Evolutionary conservation across 2,329 filamentous ascomycete species (phyloP).

Genomic region (Fusarium begoniae): DNA sequence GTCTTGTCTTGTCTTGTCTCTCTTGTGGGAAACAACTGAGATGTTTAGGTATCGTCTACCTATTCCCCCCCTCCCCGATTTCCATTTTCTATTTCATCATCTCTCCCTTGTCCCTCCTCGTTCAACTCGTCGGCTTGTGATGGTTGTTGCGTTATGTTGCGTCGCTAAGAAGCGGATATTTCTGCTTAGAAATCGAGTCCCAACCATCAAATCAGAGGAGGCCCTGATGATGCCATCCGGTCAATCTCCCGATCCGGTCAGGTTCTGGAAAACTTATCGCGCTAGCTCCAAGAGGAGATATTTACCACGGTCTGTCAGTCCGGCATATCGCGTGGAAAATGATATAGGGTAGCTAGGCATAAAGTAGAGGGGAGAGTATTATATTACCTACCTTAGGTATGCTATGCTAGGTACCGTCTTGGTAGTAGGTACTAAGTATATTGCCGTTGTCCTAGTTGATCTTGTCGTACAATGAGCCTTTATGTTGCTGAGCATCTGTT

Average conservation of each 20-base stretch:
- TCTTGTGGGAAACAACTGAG: constrained; percentile 5
- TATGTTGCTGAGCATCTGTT: background rate
- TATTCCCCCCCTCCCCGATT: background rate
- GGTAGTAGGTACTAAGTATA: background rate
- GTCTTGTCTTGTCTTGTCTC: background rate
- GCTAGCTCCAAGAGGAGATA: constrained; percentile 31
- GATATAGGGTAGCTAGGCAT: constrained; percentile 2
- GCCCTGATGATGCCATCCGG: constrained; percentile 40
- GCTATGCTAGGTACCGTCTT: background rate
- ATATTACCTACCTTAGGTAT: background rate
- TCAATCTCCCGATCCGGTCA: constrained; percentile 30
- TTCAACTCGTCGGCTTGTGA: constrained; percentile 4
- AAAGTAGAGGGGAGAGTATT: no score
- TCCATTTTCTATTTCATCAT: background rate
- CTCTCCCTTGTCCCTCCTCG: background rate
- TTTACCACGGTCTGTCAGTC: background rate
- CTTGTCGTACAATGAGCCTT: no score
- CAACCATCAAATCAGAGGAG: constrained; percentile 32
- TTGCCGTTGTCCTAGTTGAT: background rate
- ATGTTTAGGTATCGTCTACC: background rate
- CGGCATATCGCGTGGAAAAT: background rate
- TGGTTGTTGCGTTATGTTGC: constrained; percentile 16
- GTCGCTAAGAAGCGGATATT: constrained; percentile 17
- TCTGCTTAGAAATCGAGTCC: constrained; percentile 42
- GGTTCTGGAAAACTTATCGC: constrained; percentile 10